phyloP scores from a whole-genome alignment of 345 rosid species.

The thale cress (Arabidopsis thaliana) region TAIR10.1 NC_003075.7:17261501-17262000 shows the following conservation, averaged over 20 bases:
- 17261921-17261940: background rate
- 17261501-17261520: constrained; percentile 40
- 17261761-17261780: no score
- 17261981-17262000: constrained; percentile 51
- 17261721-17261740: background rate
- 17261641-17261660: background rate
- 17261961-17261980: constrained; percentile 37
- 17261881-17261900: constrained; percentile 43
- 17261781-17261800: no score
- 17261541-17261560: constrained; percentile 39
- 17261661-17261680: background rate
- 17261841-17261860: constrained; percentile 23
- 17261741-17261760: no score
- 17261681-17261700: background rate
- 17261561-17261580: constrained; percentile 1
- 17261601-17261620: background rate
- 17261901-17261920: constrained; percentile 42
- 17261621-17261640: background rate
- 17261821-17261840: no score
- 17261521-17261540: constrained; percentile 45
- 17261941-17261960: background rate
- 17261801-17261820: no score
- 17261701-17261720: no score
- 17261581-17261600: constrained; percentile 4
- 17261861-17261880: constrained; percentile 53